Conservation (phyloP, 495 filamentous ascomycete genomes). For the Echria macrotheca region DNA sequence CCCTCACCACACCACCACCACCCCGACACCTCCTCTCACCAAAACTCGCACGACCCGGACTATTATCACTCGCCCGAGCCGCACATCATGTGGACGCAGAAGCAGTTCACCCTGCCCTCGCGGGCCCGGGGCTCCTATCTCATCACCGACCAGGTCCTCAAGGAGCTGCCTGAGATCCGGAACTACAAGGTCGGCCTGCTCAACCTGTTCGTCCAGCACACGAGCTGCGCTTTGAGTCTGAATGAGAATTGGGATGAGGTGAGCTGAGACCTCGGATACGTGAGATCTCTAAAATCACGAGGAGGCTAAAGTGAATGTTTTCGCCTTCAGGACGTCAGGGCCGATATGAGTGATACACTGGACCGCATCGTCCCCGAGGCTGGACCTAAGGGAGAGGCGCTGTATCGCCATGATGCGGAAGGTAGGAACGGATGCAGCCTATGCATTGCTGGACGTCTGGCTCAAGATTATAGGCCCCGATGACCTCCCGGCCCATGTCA, state of each 20-base stretch:
- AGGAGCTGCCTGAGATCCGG: slow-evolving; percentile 66
- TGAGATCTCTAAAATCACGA: too few species aligned
- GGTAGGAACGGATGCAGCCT: too few species aligned
- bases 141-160: slow-evolving; percentile 66
- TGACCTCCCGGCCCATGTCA: slow-evolving; percentile 68
- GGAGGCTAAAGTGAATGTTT: too few species aligned
- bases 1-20: slow-evolving; percentile 16
- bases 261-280: slow-evolving; percentile 27
- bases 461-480: slow-evolving; percentile 21
- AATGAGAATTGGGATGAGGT: slow-evolving; percentile 88
- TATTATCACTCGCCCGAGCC: slow-evolving; percentile 14
- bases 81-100: slow-evolving; percentile 65
- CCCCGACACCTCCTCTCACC: slow-evolving; percentile 3
- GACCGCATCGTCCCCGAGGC: slow-evolving; percentile 83
- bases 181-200: slow-evolving; percentile 80
- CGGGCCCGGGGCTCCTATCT: slow-evolving; percentile 81
- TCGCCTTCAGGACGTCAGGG: slow-evolving; percentile 42
- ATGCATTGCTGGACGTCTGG: not conserved
- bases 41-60: slow-evolving; percentile 6
- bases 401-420: slow-evolving; percentile 89
- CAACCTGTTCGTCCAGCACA: slow-evolving; percentile 88
- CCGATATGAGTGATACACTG: slow-evolving; percentile 89
- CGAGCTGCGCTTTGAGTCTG: slow-evolving; percentile 73
- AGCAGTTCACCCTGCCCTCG: slow-evolving; percentile 67
- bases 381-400: slow-evolving; percentile 51